Base-by-base conservation (phyloP, 805 yeast genomes). In the Jamesozyma jinghongensis region DNA sequence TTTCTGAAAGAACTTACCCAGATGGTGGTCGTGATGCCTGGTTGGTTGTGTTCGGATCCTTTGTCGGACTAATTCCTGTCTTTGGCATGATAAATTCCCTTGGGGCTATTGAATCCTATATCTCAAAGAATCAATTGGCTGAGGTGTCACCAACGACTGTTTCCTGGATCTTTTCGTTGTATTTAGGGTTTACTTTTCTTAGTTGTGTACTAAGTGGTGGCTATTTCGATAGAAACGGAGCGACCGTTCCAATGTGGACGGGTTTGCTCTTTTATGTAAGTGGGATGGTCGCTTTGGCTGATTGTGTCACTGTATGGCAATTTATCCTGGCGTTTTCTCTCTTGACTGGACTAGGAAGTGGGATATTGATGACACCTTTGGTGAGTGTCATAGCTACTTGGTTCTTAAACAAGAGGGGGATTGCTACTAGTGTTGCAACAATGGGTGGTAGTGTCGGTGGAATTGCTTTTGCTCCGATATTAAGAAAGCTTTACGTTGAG, bases 121-220 rank as follows among this genome's bases (percentile, higher is more conserved):
- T 81, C 6, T 67, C 68, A 1, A 46, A 52, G 36, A 55, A 81
- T 59, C 87, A 81, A 57, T 59, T 81, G 50, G 67, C 65, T 0
- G 48, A 65, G 26, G 67, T 69, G 1, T 59, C 72, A 6, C 66
- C 75, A 0, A 69, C 81, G 1, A 65, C 74, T 0, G 67, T 75
- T 2, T 71, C 84, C 1, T 78, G 85, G 85, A 74, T 81, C 41
- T 81, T 81, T 50, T 79, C 86, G 12, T 62, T 80, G 31, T 78
- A 71, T 56, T 60, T 74, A 42, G 68, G 75, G 10, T 55, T 77
- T 30, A 66, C 77, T 10, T 75, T 73, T 47, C 57, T 71, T n/a
- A 65, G 73, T 19, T 75, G 78, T 5, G 64, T 77, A 14, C 57
- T 77, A 25, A 68, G 74, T 2, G 87, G 81, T 18, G 72, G 77